Evolutionary conservation across 2,329 filamentous ascomycete species (phyloP).

Genomic region (Magnaporthiopsis poae): DNA sequence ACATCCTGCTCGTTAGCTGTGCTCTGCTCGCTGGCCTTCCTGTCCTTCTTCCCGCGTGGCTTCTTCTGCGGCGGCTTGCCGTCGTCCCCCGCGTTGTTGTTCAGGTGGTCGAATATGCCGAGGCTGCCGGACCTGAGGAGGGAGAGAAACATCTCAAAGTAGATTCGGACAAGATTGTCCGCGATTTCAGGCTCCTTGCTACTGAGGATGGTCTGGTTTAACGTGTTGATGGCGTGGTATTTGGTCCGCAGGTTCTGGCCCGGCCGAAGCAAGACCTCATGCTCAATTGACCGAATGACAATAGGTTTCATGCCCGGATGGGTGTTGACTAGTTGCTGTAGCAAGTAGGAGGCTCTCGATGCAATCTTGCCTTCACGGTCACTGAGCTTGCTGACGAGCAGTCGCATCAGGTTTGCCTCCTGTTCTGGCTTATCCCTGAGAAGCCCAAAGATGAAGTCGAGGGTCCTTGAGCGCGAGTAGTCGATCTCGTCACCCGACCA

Average conservation of each 20-base stretch:
- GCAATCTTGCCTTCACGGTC: conserved; percentile 93
- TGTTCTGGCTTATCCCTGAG: conserved; percentile 95
- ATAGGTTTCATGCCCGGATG: conserved; percentile 91
- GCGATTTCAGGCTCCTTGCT: conserved; percentile 72
- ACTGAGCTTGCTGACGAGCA: conserved; percentile 92
- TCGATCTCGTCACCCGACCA: conserved; percentile 96
- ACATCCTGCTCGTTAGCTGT: conserved; percentile 52
- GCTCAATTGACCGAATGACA: conserved; percentile 75
- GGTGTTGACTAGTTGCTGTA: conserved; percentile 79
- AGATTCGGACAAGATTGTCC: conserved; percentile 73
- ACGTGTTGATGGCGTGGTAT: conserved; percentile 91
- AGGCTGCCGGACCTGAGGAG: conserved; percentile 57
- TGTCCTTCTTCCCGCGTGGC: conserved; percentile 14
- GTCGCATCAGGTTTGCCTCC: conserved; percentile 80
- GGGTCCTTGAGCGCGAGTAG: conserved; percentile 75
- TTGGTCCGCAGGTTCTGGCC: conserved; percentile 80
- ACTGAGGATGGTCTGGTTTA: conserved; percentile 92
- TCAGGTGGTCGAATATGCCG: conserved; percentile 29
- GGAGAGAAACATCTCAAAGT: conserved; percentile 79
- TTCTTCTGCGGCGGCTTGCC: conserved; percentile 12
- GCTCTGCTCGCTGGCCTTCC: conserved; percentile 26
- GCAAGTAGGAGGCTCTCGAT: conserved; percentile 80
- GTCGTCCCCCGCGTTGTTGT: conserved; percentile 16
- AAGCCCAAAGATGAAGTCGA: conserved; percentile 85
- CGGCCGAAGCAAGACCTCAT: conserved; percentile 76